Evolutionary conservation across 2,329 filamentous ascomycete species (phyloP), one percentile per base, ranked within the genome.

Genomic region (Pseudogymnoascus verrucosus): DNA sequence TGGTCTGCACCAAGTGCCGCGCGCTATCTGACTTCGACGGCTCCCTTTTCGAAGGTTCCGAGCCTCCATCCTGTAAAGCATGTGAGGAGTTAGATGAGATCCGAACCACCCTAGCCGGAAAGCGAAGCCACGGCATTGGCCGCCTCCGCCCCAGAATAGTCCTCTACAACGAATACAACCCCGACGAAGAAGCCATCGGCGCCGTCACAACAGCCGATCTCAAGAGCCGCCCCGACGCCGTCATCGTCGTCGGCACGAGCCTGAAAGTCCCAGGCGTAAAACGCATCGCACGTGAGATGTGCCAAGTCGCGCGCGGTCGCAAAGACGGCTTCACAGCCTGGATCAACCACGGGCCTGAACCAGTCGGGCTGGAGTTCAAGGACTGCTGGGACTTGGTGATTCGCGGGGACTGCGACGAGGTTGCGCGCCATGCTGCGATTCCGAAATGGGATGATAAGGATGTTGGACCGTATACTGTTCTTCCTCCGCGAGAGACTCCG

Each of bases 81-180:
- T 99, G 95, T 74, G 83, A 86, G 62, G 84, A 84, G 66, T 84
- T 86, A 64, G 93, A 99, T 72, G 77, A 85, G 64, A 84, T 93
- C 59, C 89, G 95, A 70, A 90, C 89, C 14, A 81, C 82, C 4
- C 81, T 86, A 66, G 89, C 87, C 11, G 92, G 93, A 60, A 93
- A 96, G 76, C 87, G 95, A 65, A 96, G 93, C 72, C 95, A 97
- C 72, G 95, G 95, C 1, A 89, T 99, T 70, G 95, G 95, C 44
- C 87, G 90, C 66, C 79, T 99, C 67, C 86, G 95, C 21, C 95
- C 95, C 21, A 86, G 95, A 64, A 97, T 99, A 79, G 93, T 98
- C 4, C 82, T 99, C 8, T 99, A 99, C 79, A 97, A 98, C 74
- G 95, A 99, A 75, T 89, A 91, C 74, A 97, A 98, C 73, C 95